Percentiles rank a stretch among this genome's conserved stretches.
These are phyloP conservation scores for Phytophthora multivora DNA, from an alignment of 352 stramenopile genomes.

Conservation along the genomic window DNA sequence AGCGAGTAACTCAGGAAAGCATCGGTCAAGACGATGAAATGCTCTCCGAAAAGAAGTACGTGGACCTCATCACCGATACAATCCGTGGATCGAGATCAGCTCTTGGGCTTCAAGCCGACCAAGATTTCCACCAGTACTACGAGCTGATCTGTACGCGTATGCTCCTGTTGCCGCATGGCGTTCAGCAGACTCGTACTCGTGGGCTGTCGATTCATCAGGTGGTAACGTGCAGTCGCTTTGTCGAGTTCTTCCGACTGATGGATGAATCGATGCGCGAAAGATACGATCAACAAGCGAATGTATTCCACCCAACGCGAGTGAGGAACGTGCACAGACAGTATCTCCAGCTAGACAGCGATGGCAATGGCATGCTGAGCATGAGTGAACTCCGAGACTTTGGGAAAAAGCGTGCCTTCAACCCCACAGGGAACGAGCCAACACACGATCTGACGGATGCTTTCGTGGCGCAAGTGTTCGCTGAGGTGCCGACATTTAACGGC, in stretches of 20 bases:
- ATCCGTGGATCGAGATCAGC: constrained; percentile 26
- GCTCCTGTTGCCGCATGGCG: constrained; percentile 57
- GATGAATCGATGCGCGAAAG: constrained; percentile 32
- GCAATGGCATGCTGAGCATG: constrained; percentile 61
- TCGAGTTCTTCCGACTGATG: constrained; percentile 50
- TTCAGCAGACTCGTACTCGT: constrained; percentile 24
- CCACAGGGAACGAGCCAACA: constrained; percentile 38
- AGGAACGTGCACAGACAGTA: constrained; percentile 63
- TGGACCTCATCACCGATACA: constrained; percentile 28
- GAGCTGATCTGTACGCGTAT: constrained; percentile 61
- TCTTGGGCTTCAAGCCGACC: constrained; percentile 35
- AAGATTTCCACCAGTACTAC: constrained; percentile 63
- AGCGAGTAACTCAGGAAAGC: constrained; percentile 15
- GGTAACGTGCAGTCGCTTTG: constrained; percentile 37
- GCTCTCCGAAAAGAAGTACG: constrained; percentile 40
- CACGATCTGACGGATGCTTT: constrained; percentile 67
- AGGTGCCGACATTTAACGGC: constrained; percentile 49
- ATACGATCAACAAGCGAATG: constrained; percentile 41
- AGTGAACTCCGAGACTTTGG: constrained; percentile 57
- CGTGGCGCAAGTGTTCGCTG: constrained; percentile 57
- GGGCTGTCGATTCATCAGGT: constrained; percentile 37
- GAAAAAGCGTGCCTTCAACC: constrained; percentile 75
- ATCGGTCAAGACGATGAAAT: constrained; percentile 14
- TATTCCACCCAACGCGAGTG: constrained; percentile 37
- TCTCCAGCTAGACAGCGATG: constrained; percentile 64